Base-by-base conservation (phyloP, 352 stramenopile species). In the Pilasporangium apinafurcum region DNA sequence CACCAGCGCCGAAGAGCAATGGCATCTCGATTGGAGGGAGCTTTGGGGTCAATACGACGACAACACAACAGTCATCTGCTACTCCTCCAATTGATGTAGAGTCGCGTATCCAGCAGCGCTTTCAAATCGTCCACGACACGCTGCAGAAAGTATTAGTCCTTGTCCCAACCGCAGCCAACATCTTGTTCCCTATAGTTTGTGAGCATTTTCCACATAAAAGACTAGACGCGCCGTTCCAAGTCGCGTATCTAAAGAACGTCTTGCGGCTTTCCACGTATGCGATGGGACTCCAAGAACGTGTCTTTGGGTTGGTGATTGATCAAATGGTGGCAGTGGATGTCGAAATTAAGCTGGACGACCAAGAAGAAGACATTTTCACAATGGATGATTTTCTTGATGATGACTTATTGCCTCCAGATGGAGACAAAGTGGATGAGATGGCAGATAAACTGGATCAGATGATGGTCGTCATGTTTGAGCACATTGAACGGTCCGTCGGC, bases 401-500 rank as follows among this genome's bases (percentile, higher is more conserved):
- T 38, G 79, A 91, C 26, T 51, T 93, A 43, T 39, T 91, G 18
- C 71, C 77, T 20, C 68, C 62, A 22, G 52, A 77, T 26, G 52
- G 49, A 27, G 51, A 51, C 10, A 55, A 76, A 21, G 48, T 93
- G 20, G 78, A 94, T 34, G 76, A 86, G 37, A 92, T 92, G 71
- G 80, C 82, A 0, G 76, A 95, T 37, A 95, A 94, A 44, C 63
- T 95, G 5, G 84, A 95, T 43, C 57, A 84, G 25, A 83, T 95
- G 68, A 91, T 95, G 82, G 63, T 91, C 24, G 47, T 91, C 28
- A 84, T 92, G 63, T 94, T 95, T 55, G 70, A 91, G 30, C 79
- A 94, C 48, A 79, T 95, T 42, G 66, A 90, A 26, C 37, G 66
- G 34, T 48, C 46, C 26, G 42, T 49, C 4, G 42, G 42, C 37